Base-by-base conservation (phyloP, 192 early-diverging fungal species). In the Rhizoclosmatium sp. region DNA sequence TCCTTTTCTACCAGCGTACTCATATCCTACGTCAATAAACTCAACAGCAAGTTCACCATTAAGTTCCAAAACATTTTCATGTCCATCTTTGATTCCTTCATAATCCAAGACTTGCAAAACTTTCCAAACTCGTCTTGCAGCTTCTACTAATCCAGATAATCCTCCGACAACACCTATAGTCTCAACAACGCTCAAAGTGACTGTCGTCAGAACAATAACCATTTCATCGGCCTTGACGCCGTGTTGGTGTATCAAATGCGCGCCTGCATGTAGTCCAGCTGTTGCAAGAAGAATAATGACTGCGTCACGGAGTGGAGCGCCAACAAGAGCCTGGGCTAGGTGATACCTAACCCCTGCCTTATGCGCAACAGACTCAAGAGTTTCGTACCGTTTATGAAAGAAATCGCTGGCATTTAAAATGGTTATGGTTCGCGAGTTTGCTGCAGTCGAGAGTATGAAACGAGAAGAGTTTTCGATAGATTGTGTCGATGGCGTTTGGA, bases 261-360 rank as follows among this genome's bases (percentile, higher is more conserved):
- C 47, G 31, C 67, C 21, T 14, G 31, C 14, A 14, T 47, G n/a
- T 16, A 48, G 9, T 69, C 67, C 67, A 69, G 45, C 67, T 40
- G 67, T 69, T 10, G 67, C 31, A 46, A 69, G n/a, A n/a, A 69
- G 47, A 69, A 69, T 69, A n/a, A 69, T 47, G 10, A 69, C 14
- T 12, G 67, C 42, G 23, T 69, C 67, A 16, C 67, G 9, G 9
- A 69, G 42, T 10, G 67, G 67, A 45, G 31, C 40, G 19, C 67
- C 67, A 41, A 69, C 9, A 12, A 69, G 47, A 40, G 67, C 9
- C 3, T n/a, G 9, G 5, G 46, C 14, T 44, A 47, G 14, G 31
- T 16, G 1, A 0, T 69, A 47, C 14, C 9, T 19, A 47, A 40
- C 10, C 10, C 40, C 42, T 16, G 9, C 47, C 16, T 47, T 41